These are phyloP conservation scores for Xylogone sp. DNA, from an alignment of 2,329 filamentous ascomycete genomes.

Conservation along the genomic window DNA sequence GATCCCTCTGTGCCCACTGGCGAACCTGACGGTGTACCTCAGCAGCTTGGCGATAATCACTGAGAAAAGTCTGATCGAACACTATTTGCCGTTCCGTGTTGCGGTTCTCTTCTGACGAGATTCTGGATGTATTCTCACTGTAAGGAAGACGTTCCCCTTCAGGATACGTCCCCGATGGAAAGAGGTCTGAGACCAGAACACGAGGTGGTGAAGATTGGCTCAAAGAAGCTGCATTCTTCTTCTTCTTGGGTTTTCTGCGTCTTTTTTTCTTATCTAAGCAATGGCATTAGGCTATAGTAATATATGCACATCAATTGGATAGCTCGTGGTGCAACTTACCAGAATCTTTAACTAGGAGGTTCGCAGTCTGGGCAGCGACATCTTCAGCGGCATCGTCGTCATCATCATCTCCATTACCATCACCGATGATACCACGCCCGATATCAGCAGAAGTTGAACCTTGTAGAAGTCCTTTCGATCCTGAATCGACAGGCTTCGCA, in stretches of 20 bases:
- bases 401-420: constrained; percentile 16
- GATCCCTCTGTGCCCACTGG: constrained; percentile 40
- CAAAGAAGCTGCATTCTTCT: constrained; percentile 58
- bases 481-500: constrained; percentile 12
- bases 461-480: constrained; percentile 4
- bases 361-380: constrained; percentile 8
- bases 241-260: constrained; percentile 73
- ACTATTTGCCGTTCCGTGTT: constrained; percentile 65
- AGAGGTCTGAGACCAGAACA: constrained; percentile 68
- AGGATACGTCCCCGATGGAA: constrained; percentile 66
- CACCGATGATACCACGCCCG: constrained; percentile 17
- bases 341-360: constrained; percentile 1
- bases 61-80: constrained; percentile 53
- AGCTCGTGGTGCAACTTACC: constrained; percentile 5
- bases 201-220: constrained; percentile 70
- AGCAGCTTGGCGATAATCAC: constrained; percentile 52
- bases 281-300: not conserved
- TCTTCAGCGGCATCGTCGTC: constrained; percentile 6
- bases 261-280: constrained; percentile 62
- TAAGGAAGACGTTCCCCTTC: constrained; percentile 76
- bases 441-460: constrained; percentile 17
- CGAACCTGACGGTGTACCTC: constrained; percentile 54
- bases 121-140: constrained; percentile 71
- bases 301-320: not conserved
- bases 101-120: constrained; percentile 76